Conservation (phyloP, 2,329 filamentous ascomycete species). For the Taxawa tesnikishii region DNA sequence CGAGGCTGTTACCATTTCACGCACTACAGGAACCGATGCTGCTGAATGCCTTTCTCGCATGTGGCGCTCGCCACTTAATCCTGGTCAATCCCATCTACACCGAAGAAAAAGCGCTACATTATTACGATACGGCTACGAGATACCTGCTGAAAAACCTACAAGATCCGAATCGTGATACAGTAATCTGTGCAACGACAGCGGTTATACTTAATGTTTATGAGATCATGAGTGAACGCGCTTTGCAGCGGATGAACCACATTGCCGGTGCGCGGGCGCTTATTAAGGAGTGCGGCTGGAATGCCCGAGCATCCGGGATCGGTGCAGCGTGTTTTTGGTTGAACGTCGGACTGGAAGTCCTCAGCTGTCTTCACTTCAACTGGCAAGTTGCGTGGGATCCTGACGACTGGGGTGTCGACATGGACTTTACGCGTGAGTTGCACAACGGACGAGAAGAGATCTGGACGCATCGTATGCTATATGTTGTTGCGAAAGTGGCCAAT, state of each 20-base stretch:
- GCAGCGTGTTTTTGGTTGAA: slow-evolving; percentile 92
- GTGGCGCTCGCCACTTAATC: slow-evolving; percentile 70
- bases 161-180: slow-evolving; percentile 72
- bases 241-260: slow-evolving; percentile 80
- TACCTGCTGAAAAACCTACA: slow-evolving; percentile 65
- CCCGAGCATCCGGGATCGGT: slow-evolving; percentile 64
- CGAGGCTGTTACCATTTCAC: slow-evolving; percentile 69
- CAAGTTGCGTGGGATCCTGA: slow-evolving; percentile 80
- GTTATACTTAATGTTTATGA: slow-evolving; percentile 88
- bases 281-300: slow-evolving; percentile 82
- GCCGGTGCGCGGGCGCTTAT: slow-evolving; percentile 75
- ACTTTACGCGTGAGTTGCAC: slow-evolving; percentile 47
- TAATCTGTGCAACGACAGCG: slow-evolving; percentile 75
- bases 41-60: slow-evolving; percentile 77
- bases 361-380: slow-evolving; percentile 79
- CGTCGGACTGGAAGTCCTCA: slow-evolving; percentile 79
- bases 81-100: slow-evolving; percentile 57
- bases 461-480: slow-evolving; percentile 81
- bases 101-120: slow-evolving; percentile 65
- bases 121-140: slow-evolving; percentile 76
- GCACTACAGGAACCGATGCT: slow-evolving; percentile 77
- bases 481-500: slow-evolving; percentile 76
- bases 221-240: slow-evolving; percentile 71
- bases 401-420: slow-evolving; percentile 76
- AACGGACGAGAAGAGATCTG: slow-evolving; percentile 66